phyloP scores from a whole-genome alignment of 148 eudicot genomes.

The Fallopia convolvulus region DNA sequence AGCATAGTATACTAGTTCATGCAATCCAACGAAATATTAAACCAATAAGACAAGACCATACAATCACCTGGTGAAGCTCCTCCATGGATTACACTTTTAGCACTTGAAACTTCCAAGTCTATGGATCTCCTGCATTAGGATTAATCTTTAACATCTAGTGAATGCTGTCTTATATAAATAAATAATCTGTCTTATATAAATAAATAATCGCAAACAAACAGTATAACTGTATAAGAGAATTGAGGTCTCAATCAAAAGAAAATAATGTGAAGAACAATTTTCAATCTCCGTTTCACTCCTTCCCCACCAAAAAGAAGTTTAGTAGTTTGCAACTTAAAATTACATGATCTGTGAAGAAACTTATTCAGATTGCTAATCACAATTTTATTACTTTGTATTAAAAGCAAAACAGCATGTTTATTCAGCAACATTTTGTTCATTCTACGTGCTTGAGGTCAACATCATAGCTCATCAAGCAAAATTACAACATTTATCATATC shows the following conservation, averaged over 20 bases:
- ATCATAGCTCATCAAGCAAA: not conserved
- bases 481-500: not conserved
- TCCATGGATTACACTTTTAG: constrained; percentile 15
- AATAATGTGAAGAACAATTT: not conserved
- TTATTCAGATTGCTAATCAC: not conserved
- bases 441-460: not conserved
- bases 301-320: not conserved
- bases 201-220: not conserved
- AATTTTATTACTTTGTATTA: not conserved
- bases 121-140: constrained; percentile 51
- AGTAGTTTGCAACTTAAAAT: not conserved
- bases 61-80: constrained; percentile 28
- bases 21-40: not conserved
- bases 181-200: not conserved
- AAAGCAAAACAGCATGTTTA: not conserved
- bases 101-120: constrained; percentile 18
- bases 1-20: not conserved
- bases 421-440: not conserved
- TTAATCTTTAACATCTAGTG: not conserved
- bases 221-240: not conserved
- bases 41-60: constrained; percentile 2
- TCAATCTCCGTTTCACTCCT: not conserved
- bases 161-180: not conserved
- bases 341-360: not conserved
- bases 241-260: not conserved